Evolutionary conservation across 208 protist genomes (phyloP).

Genomic region (Trypanosoma congolense): DNA sequence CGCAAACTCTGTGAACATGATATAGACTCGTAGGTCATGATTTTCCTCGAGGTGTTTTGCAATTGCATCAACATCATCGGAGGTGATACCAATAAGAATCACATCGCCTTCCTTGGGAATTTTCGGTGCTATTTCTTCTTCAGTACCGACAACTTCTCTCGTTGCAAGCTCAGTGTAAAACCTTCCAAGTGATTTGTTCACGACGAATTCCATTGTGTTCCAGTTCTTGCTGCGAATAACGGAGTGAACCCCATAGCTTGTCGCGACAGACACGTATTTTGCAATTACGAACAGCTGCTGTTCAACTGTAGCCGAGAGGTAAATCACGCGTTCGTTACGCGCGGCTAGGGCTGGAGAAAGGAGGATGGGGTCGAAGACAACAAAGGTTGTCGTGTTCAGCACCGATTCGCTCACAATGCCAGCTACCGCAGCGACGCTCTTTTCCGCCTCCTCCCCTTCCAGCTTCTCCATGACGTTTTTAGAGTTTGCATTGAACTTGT

Average conservation of each 20-base stretch:
- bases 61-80: conserved; percentile 15
- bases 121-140: background rate
- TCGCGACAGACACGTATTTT: background rate
- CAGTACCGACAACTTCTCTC: too few species aligned
- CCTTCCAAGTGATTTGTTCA: too few species aligned
- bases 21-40: conserved; percentile 13
- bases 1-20: conserved; percentile 32
- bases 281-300: conserved; percentile 3
- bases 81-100: conserved; percentile 20
- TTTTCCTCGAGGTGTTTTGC: conserved; percentile 17
- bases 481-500: background rate
- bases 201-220: too few species aligned
- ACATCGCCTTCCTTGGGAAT: conserved; percentile 1
- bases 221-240: too few species aligned
- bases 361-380: background rate
- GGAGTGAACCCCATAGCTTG: too few species aligned
- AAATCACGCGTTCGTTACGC: background rate
- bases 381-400: background rate
- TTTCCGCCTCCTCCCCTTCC: background rate
- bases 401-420: background rate
- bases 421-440: background rate
- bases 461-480: background rate
- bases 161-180: too few species aligned
- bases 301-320: background rate
- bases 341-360: background rate